Percentiles rank a stretch among this genome's conserved stretches.
Conservation (phyloP, 2,329 filamentous ascomycete genomes). For the Aspergillus persii region DNA sequence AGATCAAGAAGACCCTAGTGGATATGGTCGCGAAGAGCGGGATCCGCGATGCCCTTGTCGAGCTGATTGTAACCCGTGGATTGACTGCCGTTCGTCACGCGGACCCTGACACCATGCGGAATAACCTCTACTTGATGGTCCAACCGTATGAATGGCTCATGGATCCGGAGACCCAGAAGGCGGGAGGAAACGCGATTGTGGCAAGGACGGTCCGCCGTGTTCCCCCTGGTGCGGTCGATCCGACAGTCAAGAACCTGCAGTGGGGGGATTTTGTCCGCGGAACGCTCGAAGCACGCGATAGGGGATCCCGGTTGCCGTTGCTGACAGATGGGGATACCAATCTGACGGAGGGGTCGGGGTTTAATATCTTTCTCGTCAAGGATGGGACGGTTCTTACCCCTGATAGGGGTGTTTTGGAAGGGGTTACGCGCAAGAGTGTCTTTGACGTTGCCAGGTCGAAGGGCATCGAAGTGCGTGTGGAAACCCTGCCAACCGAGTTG, state of each 20-base stretch:
- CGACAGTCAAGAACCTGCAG: slow-evolving; percentile 53
- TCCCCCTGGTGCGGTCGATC: slow-evolving; percentile 50
- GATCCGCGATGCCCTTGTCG: slow-evolving; percentile 51
- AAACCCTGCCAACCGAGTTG: slow-evolving; percentile 44
- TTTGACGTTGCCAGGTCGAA: slow-evolving; percentile 41
- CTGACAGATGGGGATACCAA: slow-evolving; percentile 51
- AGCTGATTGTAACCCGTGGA: slow-evolving; percentile 53
- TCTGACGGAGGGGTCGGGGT: slow-evolving; percentile 52
- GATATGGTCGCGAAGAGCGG: slow-evolving; percentile 49
- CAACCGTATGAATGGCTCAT: slow-evolving; percentile 53
- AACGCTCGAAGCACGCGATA: slow-evolving; percentile 49
- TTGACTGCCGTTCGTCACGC: slow-evolving; percentile 42
- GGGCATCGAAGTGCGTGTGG: slow-evolving; percentile 37
- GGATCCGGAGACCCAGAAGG: slow-evolving; percentile 44
- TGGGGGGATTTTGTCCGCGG: slow-evolving; percentile 51
- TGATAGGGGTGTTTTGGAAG: slow-evolving; percentile 48
- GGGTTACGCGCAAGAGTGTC: slow-evolving; percentile 51
- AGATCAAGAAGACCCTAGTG: slow-evolving; percentile 41
- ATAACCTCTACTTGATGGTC: slow-evolving; percentile 50
- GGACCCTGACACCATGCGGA: slow-evolving; percentile 33
- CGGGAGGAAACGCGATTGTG: slow-evolving; percentile 45
- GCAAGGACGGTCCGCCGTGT: slow-evolving; percentile 47
- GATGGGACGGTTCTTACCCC: slow-evolving; percentile 47
- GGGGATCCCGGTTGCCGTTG: slow-evolving; percentile 50
- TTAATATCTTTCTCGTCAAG: slow-evolving; percentile 51